These are phyloP conservation scores for Stygiomarasmius scandens DNA, from an alignment of 1,284 basidiomycete species.

Conservation along the genomic window DNA sequence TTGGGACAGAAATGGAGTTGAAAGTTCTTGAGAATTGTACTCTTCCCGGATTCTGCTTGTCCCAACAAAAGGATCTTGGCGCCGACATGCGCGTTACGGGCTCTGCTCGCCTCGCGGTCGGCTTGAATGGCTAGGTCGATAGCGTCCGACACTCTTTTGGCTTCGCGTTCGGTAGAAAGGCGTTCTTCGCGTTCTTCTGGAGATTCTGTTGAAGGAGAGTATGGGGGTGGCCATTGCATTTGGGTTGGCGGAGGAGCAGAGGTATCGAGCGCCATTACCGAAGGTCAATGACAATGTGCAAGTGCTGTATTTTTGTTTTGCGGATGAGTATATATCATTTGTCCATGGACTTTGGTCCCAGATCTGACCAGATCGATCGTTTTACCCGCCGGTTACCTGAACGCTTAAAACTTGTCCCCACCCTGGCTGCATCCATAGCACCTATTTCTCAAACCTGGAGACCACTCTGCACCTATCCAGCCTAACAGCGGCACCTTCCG, in stretches of 20 bases:
- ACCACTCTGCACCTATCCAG: too few species aligned
- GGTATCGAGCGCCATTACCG: too few species aligned
- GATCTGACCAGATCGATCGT: too few species aligned
- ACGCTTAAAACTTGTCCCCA: too few species aligned
- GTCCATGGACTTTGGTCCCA: too few species aligned
- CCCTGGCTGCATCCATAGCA: too few species aligned
- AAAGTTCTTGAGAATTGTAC: conserved; percentile 67
- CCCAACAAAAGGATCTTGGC: conserved; percentile 60
- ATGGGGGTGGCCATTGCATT: conserved; percentile 37
- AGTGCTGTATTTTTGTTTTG: too few species aligned
- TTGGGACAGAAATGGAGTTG: conserved; percentile 62
- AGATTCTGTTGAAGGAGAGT: conserved; percentile 35
- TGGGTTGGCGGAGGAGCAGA: background rate
- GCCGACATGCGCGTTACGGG: conserved; percentile 26
- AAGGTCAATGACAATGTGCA: too few species aligned
- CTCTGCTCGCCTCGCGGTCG: conserved; percentile 47
- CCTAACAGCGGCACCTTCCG: too few species aligned
- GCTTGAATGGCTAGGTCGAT: conserved; percentile 53
- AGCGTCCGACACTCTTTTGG: conserved; percentile 52
- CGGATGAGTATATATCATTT: too few species aligned
- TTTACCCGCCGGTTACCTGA: too few species aligned
- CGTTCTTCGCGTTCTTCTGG: conserved; percentile 40
- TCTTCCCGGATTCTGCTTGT: conserved; percentile 69
- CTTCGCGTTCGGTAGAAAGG: conserved; percentile 50
- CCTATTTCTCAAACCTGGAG: too few species aligned